phyloP scores from a whole-genome alignment of 148 eudicot species.

The Silene latifolia region DNA sequence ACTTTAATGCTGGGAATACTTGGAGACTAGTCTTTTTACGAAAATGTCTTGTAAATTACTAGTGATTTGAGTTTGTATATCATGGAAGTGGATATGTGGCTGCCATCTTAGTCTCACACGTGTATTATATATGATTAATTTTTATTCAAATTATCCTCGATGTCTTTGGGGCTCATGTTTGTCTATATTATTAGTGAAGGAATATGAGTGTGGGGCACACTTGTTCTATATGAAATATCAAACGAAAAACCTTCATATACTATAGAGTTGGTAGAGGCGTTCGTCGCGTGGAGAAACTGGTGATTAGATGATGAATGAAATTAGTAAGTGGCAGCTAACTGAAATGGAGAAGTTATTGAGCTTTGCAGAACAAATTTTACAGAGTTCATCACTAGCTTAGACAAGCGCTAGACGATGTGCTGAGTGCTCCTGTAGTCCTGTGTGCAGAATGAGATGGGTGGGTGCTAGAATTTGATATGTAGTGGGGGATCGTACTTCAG shows the following conservation, averaged over 20 bases:
- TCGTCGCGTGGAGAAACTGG: background rate
- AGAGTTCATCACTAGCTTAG: background rate
- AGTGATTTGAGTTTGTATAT: background rate
- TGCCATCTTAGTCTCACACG: background rate
- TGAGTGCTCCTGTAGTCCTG: too few species aligned
- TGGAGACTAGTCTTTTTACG: background rate
- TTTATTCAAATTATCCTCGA: background rate
- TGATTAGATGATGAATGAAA: background rate
- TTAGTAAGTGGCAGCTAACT: background rate
- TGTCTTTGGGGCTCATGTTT: background rate
- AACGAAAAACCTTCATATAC: background rate
- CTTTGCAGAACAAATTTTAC: background rate
- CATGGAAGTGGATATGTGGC: constrained; percentile 3
- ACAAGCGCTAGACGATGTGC: too few species aligned
- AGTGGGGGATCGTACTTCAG: background rate
- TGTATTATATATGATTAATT: background rate
- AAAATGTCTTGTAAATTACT: background rate
- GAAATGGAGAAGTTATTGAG: background rate
- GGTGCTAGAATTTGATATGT: too few species aligned
- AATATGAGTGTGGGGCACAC: background rate
- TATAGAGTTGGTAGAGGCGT: background rate
- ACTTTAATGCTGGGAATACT: background rate
- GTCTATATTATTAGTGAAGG: background rate
- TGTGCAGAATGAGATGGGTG: too few species aligned
- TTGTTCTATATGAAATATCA: background rate